Percentiles rank a stretch among this genome's conserved stretches.
These are phyloP conservation scores for Bryoerythrophyllum caledonicum DNA, from an alignment of 225 moss, liverwort and hornwort genomes.

Conservation along the genomic window DNA sequence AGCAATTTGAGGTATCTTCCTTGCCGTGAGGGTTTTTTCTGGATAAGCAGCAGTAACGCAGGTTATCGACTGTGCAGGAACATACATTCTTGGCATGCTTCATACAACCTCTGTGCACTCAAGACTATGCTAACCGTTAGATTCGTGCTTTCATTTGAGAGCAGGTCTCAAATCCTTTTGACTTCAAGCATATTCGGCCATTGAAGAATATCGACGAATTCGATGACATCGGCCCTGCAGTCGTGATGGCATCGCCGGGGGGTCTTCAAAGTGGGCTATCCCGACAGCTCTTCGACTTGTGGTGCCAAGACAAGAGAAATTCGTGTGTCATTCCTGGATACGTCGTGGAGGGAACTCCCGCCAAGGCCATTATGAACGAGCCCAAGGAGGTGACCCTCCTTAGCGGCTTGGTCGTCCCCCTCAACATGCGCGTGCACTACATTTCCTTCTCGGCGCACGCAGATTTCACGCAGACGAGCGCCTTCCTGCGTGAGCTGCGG, in stretches of 20 bases:
- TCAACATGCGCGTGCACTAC: slow-evolving; percentile 95
- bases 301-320: slow-evolving; percentile 97
- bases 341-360: slow-evolving; percentile 72
- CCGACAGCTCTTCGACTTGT: slow-evolving; percentile 89
- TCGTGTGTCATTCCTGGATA: slow-evolving; percentile 93
- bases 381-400: slow-evolving; percentile 92
- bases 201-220: slow-evolving; percentile 93
- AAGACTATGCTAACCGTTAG: neutral
- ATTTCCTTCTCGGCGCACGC: slow-evolving; percentile 97
- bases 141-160: neutral
- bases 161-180: slow-evolving; percentile 85
- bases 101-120: neutral
- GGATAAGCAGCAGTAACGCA: neutral
- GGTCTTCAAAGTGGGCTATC: slow-evolving; percentile 89
- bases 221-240: slow-evolving; percentile 77
- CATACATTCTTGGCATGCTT: neutral
- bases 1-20: slow-evolving; percentile 84
- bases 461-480: slow-evolving; percentile 88
- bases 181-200: slow-evolving; percentile 88
- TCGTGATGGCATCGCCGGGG: slow-evolving; percentile 93
- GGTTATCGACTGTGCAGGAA: neutral
- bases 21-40: neutral
- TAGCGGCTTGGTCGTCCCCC: slow-evolving; percentile 84
- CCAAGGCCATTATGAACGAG: slow-evolving; percentile 93
- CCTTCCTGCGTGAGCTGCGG: slow-evolving; percentile 75